A percentile compares a stretch with the other conserved stretches of the same genome.
phyloP scores from a whole-genome alignment of 208 protist genomes.

The Entamoeba moshkovskii region DNA sequence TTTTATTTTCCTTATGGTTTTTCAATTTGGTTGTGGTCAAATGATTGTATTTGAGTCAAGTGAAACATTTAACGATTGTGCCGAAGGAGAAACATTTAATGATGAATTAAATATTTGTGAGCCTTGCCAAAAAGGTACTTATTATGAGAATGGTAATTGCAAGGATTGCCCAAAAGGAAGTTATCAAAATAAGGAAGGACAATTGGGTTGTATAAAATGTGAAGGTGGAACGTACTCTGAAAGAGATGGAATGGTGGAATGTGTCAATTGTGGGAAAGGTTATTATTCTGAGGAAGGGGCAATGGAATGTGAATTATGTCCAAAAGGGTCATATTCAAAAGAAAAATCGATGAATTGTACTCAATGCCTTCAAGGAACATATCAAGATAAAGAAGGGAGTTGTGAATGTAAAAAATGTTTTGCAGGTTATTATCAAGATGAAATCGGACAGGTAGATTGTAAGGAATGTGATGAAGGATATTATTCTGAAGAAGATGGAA shows the following conservation, averaged over 20 bases:
- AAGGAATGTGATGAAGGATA: background rate
- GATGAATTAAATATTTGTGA: background rate
- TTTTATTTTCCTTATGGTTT: too few relatives aligned
- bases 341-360: background rate
- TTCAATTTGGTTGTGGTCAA: too few relatives aligned
- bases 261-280: background rate
- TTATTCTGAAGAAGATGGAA: background rate
- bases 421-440: constrained; percentile 8
- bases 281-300: background rate
- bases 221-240: background rate
- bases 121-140: background rate
- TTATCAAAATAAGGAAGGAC: background rate
- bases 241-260: background rate
- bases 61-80: background rate
- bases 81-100: background rate
- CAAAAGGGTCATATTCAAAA: background rate
- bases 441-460: background rate
- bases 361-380: background rate
- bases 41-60: too few relatives aligned
- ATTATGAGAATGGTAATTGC: background rate
- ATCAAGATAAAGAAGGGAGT: background rate
- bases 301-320: background rate
- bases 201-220: background rate
- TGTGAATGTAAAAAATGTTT: background rate
- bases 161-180: background rate